phyloP scores from a whole-genome alignment of 1,284 basidiomycete species.

The Ganoderma resinaceum region DNA sequence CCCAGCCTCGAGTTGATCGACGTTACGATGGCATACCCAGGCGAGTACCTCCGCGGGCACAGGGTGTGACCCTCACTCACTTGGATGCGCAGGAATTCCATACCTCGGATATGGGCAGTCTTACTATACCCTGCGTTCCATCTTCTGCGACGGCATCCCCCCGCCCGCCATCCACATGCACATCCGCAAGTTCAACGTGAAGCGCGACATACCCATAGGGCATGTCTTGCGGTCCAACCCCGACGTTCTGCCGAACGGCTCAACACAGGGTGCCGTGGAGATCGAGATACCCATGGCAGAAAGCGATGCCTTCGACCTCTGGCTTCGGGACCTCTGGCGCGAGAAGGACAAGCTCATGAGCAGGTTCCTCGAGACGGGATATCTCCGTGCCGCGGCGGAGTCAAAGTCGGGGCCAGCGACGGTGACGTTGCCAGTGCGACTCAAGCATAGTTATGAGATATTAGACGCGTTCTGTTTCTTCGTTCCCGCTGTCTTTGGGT shows the following conservation, averaged over 20 bases:
- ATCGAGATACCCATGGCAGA: conserved; percentile 75
- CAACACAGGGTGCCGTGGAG: conserved; percentile 46
- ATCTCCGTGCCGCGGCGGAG: conserved; percentile 39
- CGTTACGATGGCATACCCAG: conserved; percentile 90
- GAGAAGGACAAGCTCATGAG: conserved; percentile 85
- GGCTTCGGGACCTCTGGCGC: conserved; percentile 84
- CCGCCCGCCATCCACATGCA: conserved; percentile 92
- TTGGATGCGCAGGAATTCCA: conserved; percentile 57
- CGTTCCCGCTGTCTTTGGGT: conserved; percentile 61
- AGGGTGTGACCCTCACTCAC: neutral
- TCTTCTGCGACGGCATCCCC: conserved; percentile 84
- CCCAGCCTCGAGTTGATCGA: conserved; percentile 86
- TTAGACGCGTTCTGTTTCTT: conserved; percentile 76
- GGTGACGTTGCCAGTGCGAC: conserved; percentile 64
- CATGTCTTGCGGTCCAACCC: conserved; percentile 51
- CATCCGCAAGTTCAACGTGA: conserved; percentile 77
- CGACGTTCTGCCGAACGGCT: conserved; percentile 40
- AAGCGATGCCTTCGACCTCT: conserved; percentile 78
- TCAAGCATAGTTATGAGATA: conserved; percentile 60
- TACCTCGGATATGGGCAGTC: conserved; percentile 78
- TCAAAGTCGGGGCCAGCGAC: conserved; percentile 31
- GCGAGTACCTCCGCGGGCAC: conserved; percentile 44
- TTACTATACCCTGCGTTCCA: conserved; percentile 88
- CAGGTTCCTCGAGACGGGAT: conserved; percentile 60
- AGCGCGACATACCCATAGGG: conserved; percentile 71